Evolutionary conservation across 495 filamentous ascomycete genomes (phyloP), one percentile per base, ranked within the genome.

Genomic region (Clohesyomyces aquaticus): DNA sequence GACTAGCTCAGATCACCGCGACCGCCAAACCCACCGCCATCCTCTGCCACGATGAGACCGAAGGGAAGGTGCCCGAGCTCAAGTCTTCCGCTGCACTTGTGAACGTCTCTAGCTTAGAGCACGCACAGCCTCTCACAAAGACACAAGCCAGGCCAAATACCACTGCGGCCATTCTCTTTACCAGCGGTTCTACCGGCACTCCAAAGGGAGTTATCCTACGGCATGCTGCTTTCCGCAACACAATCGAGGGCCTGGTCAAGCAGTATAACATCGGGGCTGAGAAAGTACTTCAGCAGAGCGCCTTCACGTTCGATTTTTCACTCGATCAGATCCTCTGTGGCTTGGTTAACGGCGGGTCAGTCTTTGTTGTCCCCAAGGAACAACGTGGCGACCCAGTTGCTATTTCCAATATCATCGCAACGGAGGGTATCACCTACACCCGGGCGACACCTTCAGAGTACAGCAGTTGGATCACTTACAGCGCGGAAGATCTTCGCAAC

Each of bases 141-240:
- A 38, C 14, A 14, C 32, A 38, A 6, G 32, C 32, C 32, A 38
- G 6, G 6, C 32, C 6, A 38, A n/a, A n/a, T n/a, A n/a, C n/a
- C 14, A 14, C 18, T 27, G 25, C 23, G 18, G 94, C 92, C 74
- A 96, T 98, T 74, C 96, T 98, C 91, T 98, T 96, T 80, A 98
- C 93, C 2, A 97, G 93, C 27, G 93, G 93, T 46, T 95, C 93
- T 16, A 98, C 93, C 8, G 93, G 93, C 49, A 83, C 91, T 0
- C 93, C 93, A 32, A 98, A 97, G 81, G 93, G 93, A 76, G 93
- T 98, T 23, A 85, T 89, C 27, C 76, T 98, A 65, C 93, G 86
- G 65, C 93, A 98, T 75, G 87, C 77, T 57, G 88, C 90, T 70
- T 89, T 98, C n/a, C 0, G 69, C n/a, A 19, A 26, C 19, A 6